phyloP scores from a whole-genome alignment of 768 basidiomycete genomes.

The Leccinum olivaceopallidum region DNA sequence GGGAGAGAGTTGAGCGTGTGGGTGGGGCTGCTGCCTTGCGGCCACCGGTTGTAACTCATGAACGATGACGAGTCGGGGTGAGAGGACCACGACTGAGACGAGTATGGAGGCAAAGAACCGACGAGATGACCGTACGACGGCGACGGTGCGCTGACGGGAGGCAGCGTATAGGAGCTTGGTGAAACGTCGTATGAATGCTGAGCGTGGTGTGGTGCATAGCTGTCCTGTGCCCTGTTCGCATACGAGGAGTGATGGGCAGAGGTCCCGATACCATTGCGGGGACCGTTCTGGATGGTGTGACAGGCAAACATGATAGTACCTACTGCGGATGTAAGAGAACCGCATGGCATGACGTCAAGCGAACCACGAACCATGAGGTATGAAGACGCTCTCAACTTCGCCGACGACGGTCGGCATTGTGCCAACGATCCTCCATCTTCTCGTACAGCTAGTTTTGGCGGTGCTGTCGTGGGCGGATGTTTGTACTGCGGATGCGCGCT shows the following conservation, averaged over 20 bases:
- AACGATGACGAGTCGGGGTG: slow-evolving; percentile 33
- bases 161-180: slow-evolving; percentile 31
- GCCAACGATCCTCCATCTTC: slow-evolving; percentile 76
- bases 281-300: slow-evolving; percentile 33
- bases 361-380: slow-evolving; percentile 74
- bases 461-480: slow-evolving; percentile 52
- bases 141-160: slow-evolving; percentile 31
- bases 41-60: slow-evolving; percentile 32
- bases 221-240: slow-evolving; percentile 26
- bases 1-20: slow-evolving; percentile 27
- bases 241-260: slow-evolving; percentile 28
- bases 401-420: slow-evolving; percentile 57
- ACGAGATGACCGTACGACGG: slow-evolving; percentile 30
- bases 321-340: slow-evolving; percentile 26
- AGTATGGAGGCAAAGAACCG: slow-evolving; percentile 28
- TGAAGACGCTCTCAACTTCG: slow-evolving; percentile 85
- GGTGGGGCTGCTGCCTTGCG: slow-evolving; percentile 29
- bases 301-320: slow-evolving; percentile 43
- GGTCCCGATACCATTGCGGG: slow-evolving; percentile 22
- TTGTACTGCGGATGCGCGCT: slow-evolving; percentile 68
- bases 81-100: slow-evolving; percentile 28
- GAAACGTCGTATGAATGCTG: slow-evolving; percentile 33
- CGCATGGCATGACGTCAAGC: slow-evolving; percentile 38
- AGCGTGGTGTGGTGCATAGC: slow-evolving; percentile 24
- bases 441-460: slow-evolving; percentile 85